Evolutionary conservation across 306 rosid genomes (phyloP), one percentile per base, ranked within the genome.

Genomic region (Pueraria montana): DNA sequence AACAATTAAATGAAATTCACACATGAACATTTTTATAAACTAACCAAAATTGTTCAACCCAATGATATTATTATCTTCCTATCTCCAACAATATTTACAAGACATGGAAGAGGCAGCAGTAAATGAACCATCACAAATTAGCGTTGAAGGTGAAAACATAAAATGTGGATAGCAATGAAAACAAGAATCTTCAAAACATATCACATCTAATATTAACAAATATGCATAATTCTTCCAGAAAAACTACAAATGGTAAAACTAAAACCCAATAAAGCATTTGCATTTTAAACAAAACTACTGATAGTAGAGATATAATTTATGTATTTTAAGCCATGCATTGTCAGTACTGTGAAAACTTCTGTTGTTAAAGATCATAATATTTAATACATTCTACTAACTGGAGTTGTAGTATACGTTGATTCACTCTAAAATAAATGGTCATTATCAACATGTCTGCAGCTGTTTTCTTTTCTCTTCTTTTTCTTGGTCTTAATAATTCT

Each of bases 1-100:
- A 83, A 73, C 48, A 71, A 82, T 73, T 67, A 66, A 55, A 85
- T 77, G 78, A 78, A 23, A 79, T 77, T 48, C 69, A 56, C 56
- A 50, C 53, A 77, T 66, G 24, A 38, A 7, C 40, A 14, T 55
- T 21, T n/a, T 62, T 71, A 83, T 69, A 49, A 70, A 74, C 27
- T 58, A 56, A 11, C 48, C 55, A 16, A 74, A 82, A 18, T 27
- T 73, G 61, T 50, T 67, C 56, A 72, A 68, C 58, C 40, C 48
- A 53, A 20, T 20, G 24, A 82, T 74, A 30, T 56, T 24, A 24
- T 18, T 6, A 71, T 8, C 67, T 82, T 45, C 27, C 26, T 61
- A 50, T 52, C 59, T 63, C 14, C 59, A 24, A 52, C 9, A 65
- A 53, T 42, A 42, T 24, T 74, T 52, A 50, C 55, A 14, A 74